A percentile compares a stretch with the other conserved stretches of the same genome.
phyloP scores from a whole-genome alignment of 352 stramenopile species.

The Thraustochytrium striatum region DNA sequence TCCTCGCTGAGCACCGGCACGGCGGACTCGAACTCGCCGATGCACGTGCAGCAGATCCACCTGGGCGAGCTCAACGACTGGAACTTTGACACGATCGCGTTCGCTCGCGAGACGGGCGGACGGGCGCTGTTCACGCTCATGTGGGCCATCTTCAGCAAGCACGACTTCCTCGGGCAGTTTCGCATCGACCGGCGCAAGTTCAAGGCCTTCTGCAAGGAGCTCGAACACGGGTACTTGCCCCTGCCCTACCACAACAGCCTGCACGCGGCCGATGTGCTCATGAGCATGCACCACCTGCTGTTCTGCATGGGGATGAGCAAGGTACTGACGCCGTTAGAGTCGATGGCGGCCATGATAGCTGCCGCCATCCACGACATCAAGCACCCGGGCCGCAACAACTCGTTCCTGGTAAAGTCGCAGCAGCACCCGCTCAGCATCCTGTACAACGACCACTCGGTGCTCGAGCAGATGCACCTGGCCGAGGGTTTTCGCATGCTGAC shows the following conservation, averaged over 20 bases:
- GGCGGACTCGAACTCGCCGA: background rate
- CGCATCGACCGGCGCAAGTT: conserved; percentile 31
- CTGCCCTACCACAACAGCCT: conserved; percentile 78
- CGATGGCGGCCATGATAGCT: conserved; percentile 65
- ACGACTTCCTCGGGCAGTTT: conserved; percentile 8
- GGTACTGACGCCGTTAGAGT: conserved; percentile 16
- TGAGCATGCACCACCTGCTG: conserved; percentile 76
- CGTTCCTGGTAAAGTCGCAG: conserved; percentile 73
- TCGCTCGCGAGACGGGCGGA: conserved; percentile 12
- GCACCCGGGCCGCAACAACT: conserved; percentile 83
- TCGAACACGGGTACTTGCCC: conserved; percentile 2
- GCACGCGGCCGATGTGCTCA: conserved; percentile 79
- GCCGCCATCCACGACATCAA: conserved; percentile 79
- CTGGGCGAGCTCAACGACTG: conserved; percentile 20
- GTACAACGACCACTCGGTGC: conserved; percentile 84
- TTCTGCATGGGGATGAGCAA: conserved; percentile 55
- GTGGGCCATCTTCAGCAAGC: conserved; percentile 34
- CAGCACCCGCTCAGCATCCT: conserved; percentile 72
- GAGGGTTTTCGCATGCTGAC: conserved; percentile 52
- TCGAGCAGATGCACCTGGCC: conserved; percentile 68
- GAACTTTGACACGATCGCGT: conserved; percentile 16
- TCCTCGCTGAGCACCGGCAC: no score
- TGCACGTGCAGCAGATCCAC: background rate
- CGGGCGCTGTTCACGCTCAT: conserved; percentile 17
- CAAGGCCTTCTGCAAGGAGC: conserved; percentile 20